phyloP scores from a whole-genome alignment of 1,139 yeast species.

The Nakaseomyces sp. region DNA sequence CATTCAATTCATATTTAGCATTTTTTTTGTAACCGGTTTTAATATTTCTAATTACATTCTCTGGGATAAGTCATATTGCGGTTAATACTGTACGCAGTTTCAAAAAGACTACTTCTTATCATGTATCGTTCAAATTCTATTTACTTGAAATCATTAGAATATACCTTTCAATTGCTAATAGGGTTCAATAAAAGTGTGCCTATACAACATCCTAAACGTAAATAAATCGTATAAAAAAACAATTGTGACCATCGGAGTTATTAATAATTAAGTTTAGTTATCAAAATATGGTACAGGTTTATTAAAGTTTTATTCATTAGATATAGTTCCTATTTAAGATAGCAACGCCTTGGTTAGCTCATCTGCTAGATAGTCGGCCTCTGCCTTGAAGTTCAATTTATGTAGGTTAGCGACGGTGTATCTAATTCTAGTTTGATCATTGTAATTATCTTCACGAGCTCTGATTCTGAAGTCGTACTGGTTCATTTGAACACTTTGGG shows the following conservation, averaged over 20 bases:
- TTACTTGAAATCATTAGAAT: too few relatives aligned
- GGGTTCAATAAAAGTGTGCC: too few relatives aligned
- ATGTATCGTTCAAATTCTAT: too few relatives aligned
- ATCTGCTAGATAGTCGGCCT: slow-evolving; percentile 45
- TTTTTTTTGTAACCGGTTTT: background rate
- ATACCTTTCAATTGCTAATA: too few relatives aligned
- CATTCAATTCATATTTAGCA: background rate
- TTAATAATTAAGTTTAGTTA: too few relatives aligned
- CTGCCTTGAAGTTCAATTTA: slow-evolving; percentile 50
- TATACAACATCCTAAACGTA: background rate
- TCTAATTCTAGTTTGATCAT: slow-evolving; percentile 69
- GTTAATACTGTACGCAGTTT: too few relatives aligned
- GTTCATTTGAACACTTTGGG: slow-evolving; percentile 51
- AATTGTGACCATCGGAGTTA: too few relatives aligned
- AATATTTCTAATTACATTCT: too few relatives aligned
- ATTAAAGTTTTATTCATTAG: background rate
- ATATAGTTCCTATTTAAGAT: slow-evolving; percentile 5
- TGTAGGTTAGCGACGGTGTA: slow-evolving; percentile 54
- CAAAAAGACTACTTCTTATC: too few relatives aligned
- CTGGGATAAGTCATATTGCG: too few relatives aligned
- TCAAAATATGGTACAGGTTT: too few relatives aligned
- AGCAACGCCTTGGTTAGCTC: slow-evolving; percentile 16
- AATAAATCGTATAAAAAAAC: background rate
- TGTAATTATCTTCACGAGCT: slow-evolving; percentile 77
- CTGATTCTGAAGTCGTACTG: slow-evolving; percentile 68